A percentile compares a stretch with the other conserved stretches of the same genome.
Conservation (phyloP, 2,329 filamentous ascomycete genomes). For the Cercospora sp. region DNA sequence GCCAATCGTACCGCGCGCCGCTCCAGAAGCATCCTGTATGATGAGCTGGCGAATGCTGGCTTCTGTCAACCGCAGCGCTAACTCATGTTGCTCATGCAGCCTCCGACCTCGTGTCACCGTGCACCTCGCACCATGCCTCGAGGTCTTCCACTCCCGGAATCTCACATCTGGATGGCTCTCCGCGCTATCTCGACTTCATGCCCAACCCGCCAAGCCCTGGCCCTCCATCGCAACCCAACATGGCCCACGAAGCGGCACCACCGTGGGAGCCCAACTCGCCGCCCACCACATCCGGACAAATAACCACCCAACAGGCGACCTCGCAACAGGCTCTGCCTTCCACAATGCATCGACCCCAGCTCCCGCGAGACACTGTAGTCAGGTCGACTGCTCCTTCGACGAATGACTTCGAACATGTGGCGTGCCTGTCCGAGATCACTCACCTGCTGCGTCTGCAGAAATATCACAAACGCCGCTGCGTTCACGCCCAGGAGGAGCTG, state of each 20-base stretch:
- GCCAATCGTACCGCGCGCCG: conserved; percentile 7
- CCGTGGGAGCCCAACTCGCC: conserved; percentile 19
- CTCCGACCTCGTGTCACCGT: conserved; percentile 32
- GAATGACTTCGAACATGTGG: conserved; percentile 9
- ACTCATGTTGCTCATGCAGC: conserved; percentile 34
- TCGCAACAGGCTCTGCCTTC: conserved; percentile 13
- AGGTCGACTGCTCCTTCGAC: conserved; percentile 3
- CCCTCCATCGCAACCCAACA: conserved; percentile 24
- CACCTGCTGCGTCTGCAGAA: conserved; percentile 75
- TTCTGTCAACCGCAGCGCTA: conserved; percentile 38
- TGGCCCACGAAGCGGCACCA: conserved; percentile 27
- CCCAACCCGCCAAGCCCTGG: conserved; percentile 19
- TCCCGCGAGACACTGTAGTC: conserved; percentile 6
- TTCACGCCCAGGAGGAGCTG: conserved; percentile 69
- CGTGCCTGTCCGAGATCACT: conserved; percentile 67
- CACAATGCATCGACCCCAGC: conserved; percentile 17
- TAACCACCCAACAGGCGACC: conserved; percentile 10
- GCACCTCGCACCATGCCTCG: conserved; percentile 32
- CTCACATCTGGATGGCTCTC: conserved; percentile 30
- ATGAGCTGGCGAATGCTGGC: conserved; percentile 40
- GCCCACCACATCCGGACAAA: conserved; percentile 12
- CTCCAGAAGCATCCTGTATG: conserved; percentile 29
- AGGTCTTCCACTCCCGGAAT: conserved; percentile 29
- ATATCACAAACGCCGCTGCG: conserved; percentile 79
- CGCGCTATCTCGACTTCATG: conserved; percentile 26